These are phyloP conservation scores for Inonotus hispidus DNA, from an alignment of 1,284 basidiomycete species.

Conservation along the genomic window DNA sequence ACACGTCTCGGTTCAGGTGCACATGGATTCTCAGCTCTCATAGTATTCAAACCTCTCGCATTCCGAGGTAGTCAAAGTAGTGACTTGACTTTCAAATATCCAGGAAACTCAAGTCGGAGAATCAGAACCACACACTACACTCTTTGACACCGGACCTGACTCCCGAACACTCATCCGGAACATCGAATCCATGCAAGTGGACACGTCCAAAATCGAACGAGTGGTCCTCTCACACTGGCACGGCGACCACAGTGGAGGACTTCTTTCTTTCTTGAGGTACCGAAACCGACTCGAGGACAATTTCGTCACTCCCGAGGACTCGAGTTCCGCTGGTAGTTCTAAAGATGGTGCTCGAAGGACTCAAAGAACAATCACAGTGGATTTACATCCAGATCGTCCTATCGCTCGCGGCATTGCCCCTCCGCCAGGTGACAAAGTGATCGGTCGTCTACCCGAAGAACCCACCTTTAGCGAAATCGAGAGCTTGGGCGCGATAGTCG, in stretches of 20 bases:
- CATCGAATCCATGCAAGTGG: conserved; percentile 52
- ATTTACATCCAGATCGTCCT: conserved; percentile 73
- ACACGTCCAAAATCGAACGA: conserved; percentile 50
- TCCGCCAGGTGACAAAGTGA: conserved; percentile 49
- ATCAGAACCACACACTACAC: conserved; percentile 43
- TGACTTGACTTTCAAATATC: neutral
- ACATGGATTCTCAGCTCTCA: conserved; percentile 74
- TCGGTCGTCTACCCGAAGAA: conserved; percentile 58
- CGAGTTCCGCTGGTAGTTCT: no score
- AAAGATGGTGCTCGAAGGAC: conserved; percentile 15
- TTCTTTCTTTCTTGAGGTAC: conserved; percentile 54
- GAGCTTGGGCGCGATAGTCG: conserved; percentile 48
- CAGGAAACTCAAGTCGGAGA: conserved; percentile 53
- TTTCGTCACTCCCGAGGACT: no score
- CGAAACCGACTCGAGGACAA: conserved; percentile 26
- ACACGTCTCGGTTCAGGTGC: conserved; percentile 43
- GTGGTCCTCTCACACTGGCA: conserved; percentile 82
- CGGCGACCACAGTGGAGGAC: conserved; percentile 73
- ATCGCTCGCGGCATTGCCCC: conserved; percentile 68
- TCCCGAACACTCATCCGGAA: conserved; percentile 67
- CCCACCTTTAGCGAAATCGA: conserved; percentile 67
- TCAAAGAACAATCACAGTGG: conserved; percentile 50
- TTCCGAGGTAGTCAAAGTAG: neutral
- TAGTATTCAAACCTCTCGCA: conserved; percentile 30
- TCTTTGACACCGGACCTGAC: conserved; percentile 83